Base-by-base conservation (phyloP, 176 grass and related monocot species). In the Bothriochloa decipiens region DNA sequence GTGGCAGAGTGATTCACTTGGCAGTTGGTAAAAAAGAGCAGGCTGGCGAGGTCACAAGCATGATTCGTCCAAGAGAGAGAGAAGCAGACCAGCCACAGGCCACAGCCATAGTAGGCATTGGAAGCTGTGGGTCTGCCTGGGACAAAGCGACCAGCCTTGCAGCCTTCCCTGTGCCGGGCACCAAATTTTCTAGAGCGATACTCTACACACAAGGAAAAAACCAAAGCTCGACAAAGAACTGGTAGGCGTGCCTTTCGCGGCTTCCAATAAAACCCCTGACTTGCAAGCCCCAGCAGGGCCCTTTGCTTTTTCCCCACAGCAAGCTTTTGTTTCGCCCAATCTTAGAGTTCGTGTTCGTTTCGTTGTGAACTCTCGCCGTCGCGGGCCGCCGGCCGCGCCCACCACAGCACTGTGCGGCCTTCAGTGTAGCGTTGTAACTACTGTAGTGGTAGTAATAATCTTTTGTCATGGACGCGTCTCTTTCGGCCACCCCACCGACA, bases 181-280 rank as follows among this genome's bases (percentile, higher is more conserved):
- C 80, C 61, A 68, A 86, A 53, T 83, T 90, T 87, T 50, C 52
- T 62, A 61, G 13, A 43, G 78, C 78, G 86, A 32, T 1, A 32
- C 2, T 75, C 4, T 60, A 16, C 42, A 64, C 29, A 32, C 29
- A 32, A 32, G 77, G 39, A 80, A 27, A 92, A 49, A 49, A 4
- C 27, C 35, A 82, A 69, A 83, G 68, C 36, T 61, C 60, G 58
- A 75, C 75, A 84, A 36, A 65, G 67, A 74, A 52, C 25, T 60
- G 68, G 22, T 70, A 82, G 86, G 27, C 61, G 39, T 17, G 32
- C 79, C 92, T 98, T 98, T 95, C 85, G 76, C 93, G 74, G 65
- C 65, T 90, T 90, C 91, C 93, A 68, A 98, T 90, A 86, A 91
- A 91, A 88, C 80, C 74, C 65, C 74, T 76, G 82, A 74, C 81